phyloP scores from a whole-genome alignment of 345 rosid genomes.

The Sonneratia caseolaris region DNA sequence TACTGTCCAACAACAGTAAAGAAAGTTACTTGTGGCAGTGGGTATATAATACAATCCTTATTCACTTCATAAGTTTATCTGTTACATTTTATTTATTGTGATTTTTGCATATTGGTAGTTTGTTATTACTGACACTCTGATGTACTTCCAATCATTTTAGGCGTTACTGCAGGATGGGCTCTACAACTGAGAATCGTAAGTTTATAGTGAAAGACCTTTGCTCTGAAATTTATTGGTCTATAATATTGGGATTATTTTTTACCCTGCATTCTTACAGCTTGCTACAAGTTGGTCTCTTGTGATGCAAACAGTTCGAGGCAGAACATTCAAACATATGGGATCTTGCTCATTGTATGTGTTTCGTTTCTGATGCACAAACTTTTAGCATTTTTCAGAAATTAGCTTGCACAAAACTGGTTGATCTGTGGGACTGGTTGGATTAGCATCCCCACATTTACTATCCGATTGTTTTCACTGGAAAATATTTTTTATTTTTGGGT shows the following conservation, averaged over 20 bases:
- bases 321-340: conserved; percentile 71
- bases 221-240: neutral
- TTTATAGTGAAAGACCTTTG: conserved; percentile 3
- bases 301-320: conserved; percentile 54
- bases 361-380: neutral
- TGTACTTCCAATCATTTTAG: conserved; percentile 28
- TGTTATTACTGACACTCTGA: neutral
- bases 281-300: conserved; percentile 73
- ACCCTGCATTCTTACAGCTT: conserved; percentile 42
- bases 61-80: conserved; percentile 2
- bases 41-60: conserved; percentile 31
- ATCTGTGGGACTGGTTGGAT: neutral
- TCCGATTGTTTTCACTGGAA: neutral
- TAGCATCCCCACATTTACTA: neutral
- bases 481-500: neutral
- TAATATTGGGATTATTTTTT: neutral
- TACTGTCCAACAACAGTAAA: conserved; percentile 45
- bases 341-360: conserved; percentile 72
- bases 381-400: neutral
- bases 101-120: neutral
- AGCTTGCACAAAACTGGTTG: neutral
- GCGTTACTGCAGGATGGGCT: conserved; percentile 75
- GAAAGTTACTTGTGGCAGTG: conserved; percentile 33
- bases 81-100: neutral
- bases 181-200: conserved; percentile 68